These are phyloP conservation scores for Daldinia loculata DNA, from an alignment of 495 filamentous ascomycete genomes.

Conservation along the genomic window DNA sequence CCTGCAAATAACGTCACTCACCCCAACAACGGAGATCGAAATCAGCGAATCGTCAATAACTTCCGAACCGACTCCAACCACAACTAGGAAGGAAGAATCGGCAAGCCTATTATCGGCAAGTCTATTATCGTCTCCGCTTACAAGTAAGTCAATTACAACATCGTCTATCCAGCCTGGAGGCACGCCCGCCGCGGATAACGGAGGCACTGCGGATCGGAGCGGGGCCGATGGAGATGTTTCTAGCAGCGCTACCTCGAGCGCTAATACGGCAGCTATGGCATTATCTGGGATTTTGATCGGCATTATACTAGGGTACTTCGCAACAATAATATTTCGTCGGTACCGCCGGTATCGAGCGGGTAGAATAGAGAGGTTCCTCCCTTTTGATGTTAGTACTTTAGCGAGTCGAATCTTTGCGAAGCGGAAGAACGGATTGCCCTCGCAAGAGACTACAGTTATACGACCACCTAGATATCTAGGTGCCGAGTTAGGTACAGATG, in stretches of 20 bases:
- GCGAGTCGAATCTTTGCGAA: background rate
- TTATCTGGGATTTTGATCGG: constrained; percentile 44
- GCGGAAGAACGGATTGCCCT: background rate
- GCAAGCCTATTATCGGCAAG: background rate
- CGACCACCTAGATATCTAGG: constrained; percentile 12
- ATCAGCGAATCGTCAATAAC: background rate
- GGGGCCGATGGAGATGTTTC: background rate
- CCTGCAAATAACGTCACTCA: background rate
- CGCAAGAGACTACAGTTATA: background rate
- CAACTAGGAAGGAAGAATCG: background rate
- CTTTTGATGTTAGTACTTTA: constrained; percentile 1
- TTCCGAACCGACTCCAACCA: background rate
- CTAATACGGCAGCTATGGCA: constrained; percentile 46
- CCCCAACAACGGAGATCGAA: background rate
- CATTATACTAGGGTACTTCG: constrained; percentile 39
- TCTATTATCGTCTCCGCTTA: background rate
- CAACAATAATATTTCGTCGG: constrained; percentile 38
- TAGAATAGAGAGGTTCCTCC: constrained; percentile 29
- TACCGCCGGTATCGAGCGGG: constrained; percentile 41
- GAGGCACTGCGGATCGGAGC: background rate
- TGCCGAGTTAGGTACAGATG: constrained; percentile 39
- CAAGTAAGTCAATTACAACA: background rate
- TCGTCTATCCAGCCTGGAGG: background rate
- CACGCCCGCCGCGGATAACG: background rate
- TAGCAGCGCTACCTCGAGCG: constrained; percentile 22